Evolutionary conservation across 352 stramenopile genomes (phyloP).

Genomic region (Pythium periplocum): DNA sequence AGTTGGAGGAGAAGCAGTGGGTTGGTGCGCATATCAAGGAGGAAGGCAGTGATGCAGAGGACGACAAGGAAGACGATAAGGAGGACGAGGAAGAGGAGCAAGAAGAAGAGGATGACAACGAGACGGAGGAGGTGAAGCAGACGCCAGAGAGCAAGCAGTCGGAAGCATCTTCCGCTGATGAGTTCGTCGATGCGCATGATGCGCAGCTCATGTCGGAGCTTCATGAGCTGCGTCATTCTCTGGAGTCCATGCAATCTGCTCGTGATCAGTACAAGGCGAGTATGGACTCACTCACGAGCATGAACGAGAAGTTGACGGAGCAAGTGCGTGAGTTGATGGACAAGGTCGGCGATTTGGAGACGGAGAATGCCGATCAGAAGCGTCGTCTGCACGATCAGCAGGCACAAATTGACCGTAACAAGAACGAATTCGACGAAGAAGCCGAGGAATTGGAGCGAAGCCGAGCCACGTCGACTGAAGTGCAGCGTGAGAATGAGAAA

Average conservation of each 20-base stretch:
- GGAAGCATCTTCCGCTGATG: conserved; percentile 46
- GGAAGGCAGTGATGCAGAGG: conserved; percentile 10
- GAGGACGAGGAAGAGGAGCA: conserved; percentile 21
- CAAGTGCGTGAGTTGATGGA: conserved; percentile 8
- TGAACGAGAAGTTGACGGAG: conserved; percentile 13
- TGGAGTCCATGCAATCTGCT: conserved; percentile 15
- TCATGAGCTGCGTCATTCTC: conserved; percentile 37
- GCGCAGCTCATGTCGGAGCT: conserved; percentile 46
- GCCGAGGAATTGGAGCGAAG: conserved; percentile 14
- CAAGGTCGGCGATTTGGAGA: conserved; percentile 13
- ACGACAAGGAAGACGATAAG: conserved; percentile 19
- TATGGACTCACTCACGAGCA: conserved; percentile 12
- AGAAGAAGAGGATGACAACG: conserved; percentile 4
- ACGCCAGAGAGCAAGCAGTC: conserved; percentile 18
- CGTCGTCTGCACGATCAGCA: conserved; percentile 13
- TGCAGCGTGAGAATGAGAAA: conserved; percentile 18
- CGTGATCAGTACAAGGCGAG: conserved; percentile 8
- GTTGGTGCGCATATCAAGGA: conserved; percentile 14
- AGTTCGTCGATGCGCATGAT: conserved; percentile 56
- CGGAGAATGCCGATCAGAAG: conserved; percentile 12
- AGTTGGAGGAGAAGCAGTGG: conserved; percentile 10
- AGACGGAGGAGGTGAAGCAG: background rate
- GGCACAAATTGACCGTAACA: conserved; percentile 3
- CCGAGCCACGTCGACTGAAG: conserved; percentile 17
- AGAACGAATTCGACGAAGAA: conserved; percentile 10